Conservation (phyloP, 2,329 filamentous ascomycete species). For the Pezicula radicicola region DNA sequence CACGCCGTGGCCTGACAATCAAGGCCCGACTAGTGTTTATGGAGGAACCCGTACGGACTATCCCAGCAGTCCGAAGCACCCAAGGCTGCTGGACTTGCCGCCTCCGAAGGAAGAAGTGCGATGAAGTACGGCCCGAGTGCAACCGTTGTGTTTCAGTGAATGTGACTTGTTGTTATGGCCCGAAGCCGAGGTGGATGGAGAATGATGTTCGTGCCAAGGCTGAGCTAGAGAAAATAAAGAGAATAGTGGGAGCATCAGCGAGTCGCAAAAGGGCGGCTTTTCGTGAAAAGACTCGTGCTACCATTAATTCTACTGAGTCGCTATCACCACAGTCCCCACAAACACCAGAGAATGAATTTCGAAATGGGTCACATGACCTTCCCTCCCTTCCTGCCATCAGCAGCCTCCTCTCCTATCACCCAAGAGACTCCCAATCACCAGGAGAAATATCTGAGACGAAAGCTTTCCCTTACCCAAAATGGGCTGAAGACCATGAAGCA, state of each 20-base stretch:
- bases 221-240: constrained; percentile 43
- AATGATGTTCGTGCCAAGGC: constrained; percentile 34
- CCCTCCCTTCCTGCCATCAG: neutral
- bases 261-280: neutral
- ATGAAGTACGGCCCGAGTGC: constrained; percentile 57
- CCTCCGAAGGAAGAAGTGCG: constrained; percentile 63
- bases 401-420: neutral
- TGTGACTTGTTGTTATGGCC: constrained; percentile 4
- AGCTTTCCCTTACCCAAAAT: neutral
- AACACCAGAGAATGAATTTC: too few species aligned
- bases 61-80: constrained; percentile 7
- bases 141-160: constrained; percentile 41
- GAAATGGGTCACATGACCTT: too few species aligned
- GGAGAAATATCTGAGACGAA: neutral
- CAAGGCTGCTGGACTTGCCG: constrained; percentile 63
- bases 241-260: neutral
- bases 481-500: constrained; percentile 9
- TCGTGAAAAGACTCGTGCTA: neutral
- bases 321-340: neutral
- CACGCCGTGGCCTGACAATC: too few species aligned
- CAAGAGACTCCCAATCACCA: neutral
- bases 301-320: neutral
- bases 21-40: neutral
- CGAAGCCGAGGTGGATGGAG: constrained; percentile 6
- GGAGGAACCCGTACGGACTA: neutral